Evolutionary conservation across 768 basidiomycete genomes (phyloP).

Genomic region (Agrocybe praecox): DNA sequence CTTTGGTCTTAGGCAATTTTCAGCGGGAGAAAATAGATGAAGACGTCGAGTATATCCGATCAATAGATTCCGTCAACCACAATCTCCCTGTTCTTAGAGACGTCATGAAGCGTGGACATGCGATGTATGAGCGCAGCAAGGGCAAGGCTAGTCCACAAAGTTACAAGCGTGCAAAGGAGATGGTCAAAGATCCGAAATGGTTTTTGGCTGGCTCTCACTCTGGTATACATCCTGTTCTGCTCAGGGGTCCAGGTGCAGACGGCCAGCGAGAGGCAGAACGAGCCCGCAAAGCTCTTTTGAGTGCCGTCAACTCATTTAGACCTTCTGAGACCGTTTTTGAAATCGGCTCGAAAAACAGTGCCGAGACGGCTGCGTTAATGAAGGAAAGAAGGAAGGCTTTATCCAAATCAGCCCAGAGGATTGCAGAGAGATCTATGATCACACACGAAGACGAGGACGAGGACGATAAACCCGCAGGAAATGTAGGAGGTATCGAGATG

Average conservation of each 20-base stretch:
- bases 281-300: constrained; percentile 66
- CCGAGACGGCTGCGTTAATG: constrained; percentile 75
- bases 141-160: constrained; percentile 86
- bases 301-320: constrained; percentile 77
- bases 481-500: constrained; percentile 52
- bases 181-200: constrained; percentile 76
- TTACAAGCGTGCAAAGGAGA: constrained; percentile 88
- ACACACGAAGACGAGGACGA: constrained; percentile 32
- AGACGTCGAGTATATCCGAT: constrained; percentile 78
- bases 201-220: constrained; percentile 65
- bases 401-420: constrained; percentile 59
- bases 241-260: constrained; percentile 38
- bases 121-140: constrained; percentile 93
- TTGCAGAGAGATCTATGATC: constrained; percentile 33
- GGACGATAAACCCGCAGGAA: constrained; percentile 18
- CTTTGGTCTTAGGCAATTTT: constrained; percentile 81
- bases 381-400: constrained; percentile 83
- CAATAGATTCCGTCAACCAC: constrained; percentile 65
- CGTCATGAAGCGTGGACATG: constrained; percentile 88
- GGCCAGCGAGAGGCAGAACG: constrained; percentile 47
- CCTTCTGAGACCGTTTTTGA: constrained; percentile 94
- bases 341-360: constrained; percentile 72
- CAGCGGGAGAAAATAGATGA: constrained; percentile 79
- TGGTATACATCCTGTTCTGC: constrained; percentile 72
- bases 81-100: constrained; percentile 67